These are phyloP conservation scores for Pontederia crassipes DNA, from an alignment of 176 grass and related monocot species.

Conservation along the genomic window DNA sequence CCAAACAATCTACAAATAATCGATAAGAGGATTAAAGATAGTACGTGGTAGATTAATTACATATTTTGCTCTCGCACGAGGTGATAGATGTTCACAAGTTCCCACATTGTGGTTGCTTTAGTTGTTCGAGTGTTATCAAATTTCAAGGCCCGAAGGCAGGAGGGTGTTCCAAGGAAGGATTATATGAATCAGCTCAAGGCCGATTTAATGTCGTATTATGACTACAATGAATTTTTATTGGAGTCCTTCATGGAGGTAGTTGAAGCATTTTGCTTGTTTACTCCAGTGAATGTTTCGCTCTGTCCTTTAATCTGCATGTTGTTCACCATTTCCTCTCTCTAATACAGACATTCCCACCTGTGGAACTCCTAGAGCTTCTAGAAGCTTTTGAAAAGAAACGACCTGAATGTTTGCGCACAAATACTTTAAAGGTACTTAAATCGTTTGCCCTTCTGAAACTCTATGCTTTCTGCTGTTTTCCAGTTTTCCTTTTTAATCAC, in stretches of 20 bases:
- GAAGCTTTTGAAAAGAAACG: slow-evolving; percentile 94
- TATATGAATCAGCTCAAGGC: slow-evolving; percentile 77
- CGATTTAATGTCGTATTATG: slow-evolving; percentile 88
- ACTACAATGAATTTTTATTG: slow-evolving; percentile 86
- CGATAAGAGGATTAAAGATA: slow-evolving; percentile 84
- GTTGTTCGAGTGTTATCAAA: slow-evolving; percentile 93
- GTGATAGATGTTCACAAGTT: not conserved
- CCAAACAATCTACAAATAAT: slow-evolving; percentile 79
- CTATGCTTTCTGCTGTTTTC: not conserved
- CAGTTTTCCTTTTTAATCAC: not conserved
- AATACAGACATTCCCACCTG: slow-evolving; percentile 78
- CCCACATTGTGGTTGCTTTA: slow-evolving; percentile 12
- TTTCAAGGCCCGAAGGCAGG: slow-evolving; percentile 67
- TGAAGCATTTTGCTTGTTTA: slow-evolving; percentile 1
- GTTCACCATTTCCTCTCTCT: not conserved
- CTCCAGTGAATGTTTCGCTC: slow-evolving; percentile 11
- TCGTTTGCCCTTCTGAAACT: not conserved
- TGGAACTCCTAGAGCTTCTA: slow-evolving; percentile 79
- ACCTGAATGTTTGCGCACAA: slow-evolving; percentile 80
- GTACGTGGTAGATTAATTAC: slow-evolving; percentile 24
- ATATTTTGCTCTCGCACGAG: not conserved
- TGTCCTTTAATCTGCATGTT: not conserved
- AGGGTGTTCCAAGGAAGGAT: slow-evolving; percentile 66
- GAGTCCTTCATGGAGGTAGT: slow-evolving; percentile 73
- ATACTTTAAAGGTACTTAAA: slow-evolving; percentile 71